Evolutionary conservation across 305 asterid species (phyloP).

Genomic region (Fraxinus baroniana): DNA sequence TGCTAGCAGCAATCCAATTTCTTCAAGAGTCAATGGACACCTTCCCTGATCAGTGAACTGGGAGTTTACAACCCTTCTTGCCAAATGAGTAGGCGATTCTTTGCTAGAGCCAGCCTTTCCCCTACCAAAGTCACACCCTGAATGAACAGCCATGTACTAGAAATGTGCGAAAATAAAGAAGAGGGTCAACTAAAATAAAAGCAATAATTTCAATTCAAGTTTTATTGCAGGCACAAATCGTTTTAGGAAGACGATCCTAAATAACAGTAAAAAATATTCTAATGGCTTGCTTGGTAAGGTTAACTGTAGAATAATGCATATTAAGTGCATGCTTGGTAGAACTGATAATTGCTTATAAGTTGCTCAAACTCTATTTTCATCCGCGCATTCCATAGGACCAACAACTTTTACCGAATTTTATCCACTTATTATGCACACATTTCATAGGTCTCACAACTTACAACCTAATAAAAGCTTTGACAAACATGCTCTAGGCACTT

Average conservation of each 20-base stretch:
- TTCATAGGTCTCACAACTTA: no score
- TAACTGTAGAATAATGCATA: background rate
- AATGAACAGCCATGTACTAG: conserved; percentile 24
- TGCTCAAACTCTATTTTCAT: no score
- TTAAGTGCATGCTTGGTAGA: no score
- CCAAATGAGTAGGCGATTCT: conserved; percentile 83
- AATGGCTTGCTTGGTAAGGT: background rate
- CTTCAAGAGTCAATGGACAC: conserved; percentile 53
- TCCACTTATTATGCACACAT: no score
- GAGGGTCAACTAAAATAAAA: background rate
- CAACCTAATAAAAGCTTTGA: no score
- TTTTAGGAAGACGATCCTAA: background rate
- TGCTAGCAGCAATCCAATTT: conserved; percentile 37
- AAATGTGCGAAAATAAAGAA: background rate
- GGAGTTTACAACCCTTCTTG: conserved; percentile 84
- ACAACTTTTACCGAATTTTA: no score
- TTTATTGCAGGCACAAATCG: background rate
- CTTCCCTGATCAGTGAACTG: conserved; percentile 89
- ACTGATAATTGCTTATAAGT: no score
- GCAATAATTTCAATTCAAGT: background rate
- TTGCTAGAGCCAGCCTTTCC: conserved; percentile 87
- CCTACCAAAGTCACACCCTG: conserved; percentile 44
- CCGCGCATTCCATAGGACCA: no score
- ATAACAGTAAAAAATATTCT: background rate
- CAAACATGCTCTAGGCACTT: background rate